Conservation (phyloP, 805 yeast species). For the Monosporozyma aquatica region DNA sequence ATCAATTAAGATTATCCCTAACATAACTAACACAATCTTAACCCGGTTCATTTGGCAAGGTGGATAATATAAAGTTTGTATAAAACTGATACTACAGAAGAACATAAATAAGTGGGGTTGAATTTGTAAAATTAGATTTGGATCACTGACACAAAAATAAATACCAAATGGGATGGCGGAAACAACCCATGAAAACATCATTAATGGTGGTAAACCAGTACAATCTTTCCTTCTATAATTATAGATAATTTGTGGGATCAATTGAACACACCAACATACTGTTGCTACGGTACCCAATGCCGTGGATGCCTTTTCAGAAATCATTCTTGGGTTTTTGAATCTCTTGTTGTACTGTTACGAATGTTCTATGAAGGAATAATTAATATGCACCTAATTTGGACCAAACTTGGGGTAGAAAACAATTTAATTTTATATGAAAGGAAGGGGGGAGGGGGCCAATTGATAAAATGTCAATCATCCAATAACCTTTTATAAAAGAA, state of each 20-base stretch:
- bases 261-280: slow-evolving; percentile 84
- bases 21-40: slow-evolving; percentile 32
- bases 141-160: slow-evolving; percentile 61
- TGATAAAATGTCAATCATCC: too few relatives aligned
- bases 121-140: slow-evolving; percentile 67
- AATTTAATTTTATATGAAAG: too few relatives aligned
- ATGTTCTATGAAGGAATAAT: too few relatives aligned
- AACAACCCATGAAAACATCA: slow-evolving; percentile 77
- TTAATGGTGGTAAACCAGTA: slow-evolving; percentile 77
- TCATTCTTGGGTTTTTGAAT: too few relatives aligned
- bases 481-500: too few relatives aligned
- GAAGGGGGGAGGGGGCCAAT: too few relatives aligned
- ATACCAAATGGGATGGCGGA: slow-evolving; percentile 78
- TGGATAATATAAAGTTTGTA: slow-evolving; percentile 64
- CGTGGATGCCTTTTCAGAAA: slow-evolving; percentile 35
- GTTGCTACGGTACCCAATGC: slow-evolving; percentile 86
- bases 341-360: too few relatives aligned
- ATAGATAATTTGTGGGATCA: slow-evolving; percentile 73
- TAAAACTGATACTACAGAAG: slow-evolving; percentile 58
- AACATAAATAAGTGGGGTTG: slow-evolving; percentile 80
- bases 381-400: too few relatives aligned
- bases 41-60: slow-evolving; percentile 40
- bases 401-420: too few relatives aligned
- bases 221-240: slow-evolving; percentile 72
- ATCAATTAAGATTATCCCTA: slow-evolving; percentile 35